phyloP scores from a whole-genome alignment of 768 basidiomycete species.

The Paxillus ammoniavirescens region DNA sequence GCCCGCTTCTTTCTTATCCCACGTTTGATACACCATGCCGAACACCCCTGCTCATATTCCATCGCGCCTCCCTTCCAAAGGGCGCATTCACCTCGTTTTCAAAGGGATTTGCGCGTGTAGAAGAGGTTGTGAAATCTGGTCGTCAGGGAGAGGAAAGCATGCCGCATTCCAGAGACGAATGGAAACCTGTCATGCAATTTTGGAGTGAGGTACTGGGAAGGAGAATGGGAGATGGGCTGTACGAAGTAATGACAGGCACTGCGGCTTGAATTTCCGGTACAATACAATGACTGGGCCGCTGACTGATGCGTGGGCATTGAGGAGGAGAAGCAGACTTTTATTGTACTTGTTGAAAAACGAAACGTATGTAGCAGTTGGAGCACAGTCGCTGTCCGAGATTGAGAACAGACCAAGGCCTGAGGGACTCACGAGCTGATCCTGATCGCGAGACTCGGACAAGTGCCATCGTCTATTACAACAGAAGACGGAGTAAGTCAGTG shows the following conservation, averaged over 20 bases:
- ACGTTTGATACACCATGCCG: constrained; percentile 50
- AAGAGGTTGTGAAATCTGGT: constrained; percentile 47
- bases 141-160: constrained; percentile 49
- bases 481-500: neutral
- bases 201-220: constrained; percentile 70
- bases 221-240: constrained; percentile 59
- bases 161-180: constrained; percentile 74
- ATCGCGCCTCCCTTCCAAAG: constrained; percentile 48
- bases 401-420: no score
- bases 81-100: constrained; percentile 50
- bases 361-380: no score
- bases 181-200: constrained; percentile 83
- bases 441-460: neutral
- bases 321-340: no score
- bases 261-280: neutral
- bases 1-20: constrained; percentile 78
- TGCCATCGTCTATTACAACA: constrained; percentile 1
- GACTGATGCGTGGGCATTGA: no score
- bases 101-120: constrained; percentile 55
- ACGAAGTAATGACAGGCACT: constrained; percentile 57
- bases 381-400: no score
- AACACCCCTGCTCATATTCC: constrained; percentile 62
- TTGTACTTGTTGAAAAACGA: no score
- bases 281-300: neutral
- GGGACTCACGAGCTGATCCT: no score